These are phyloP conservation scores for Apiospora hydei DNA, from an alignment of 2,329 filamentous ascomycete genomes.

Conservation along the genomic window DNA sequence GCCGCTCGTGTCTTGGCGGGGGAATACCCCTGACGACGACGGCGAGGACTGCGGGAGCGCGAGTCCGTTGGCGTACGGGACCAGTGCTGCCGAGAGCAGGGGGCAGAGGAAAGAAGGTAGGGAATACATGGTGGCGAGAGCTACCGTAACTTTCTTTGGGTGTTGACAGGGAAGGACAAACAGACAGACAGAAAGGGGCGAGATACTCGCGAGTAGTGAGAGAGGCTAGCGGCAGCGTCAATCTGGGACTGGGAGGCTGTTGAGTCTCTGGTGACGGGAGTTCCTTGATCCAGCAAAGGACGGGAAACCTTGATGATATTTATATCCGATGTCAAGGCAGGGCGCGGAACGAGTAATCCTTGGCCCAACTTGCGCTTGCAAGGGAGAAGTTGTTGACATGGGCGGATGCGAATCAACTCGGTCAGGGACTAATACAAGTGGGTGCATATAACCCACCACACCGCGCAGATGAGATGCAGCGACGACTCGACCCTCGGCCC, in stretches of 20 bases:
- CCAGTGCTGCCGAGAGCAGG: neutral
- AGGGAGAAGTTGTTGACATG: neutral
- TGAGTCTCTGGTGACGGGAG: neutral
- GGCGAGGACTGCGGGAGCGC: neutral
- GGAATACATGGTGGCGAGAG: neutral
- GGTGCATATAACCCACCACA: neutral
- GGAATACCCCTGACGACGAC: neutral
- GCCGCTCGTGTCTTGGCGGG: neutral
- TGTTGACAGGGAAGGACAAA: neutral
- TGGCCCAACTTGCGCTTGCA: neutral
- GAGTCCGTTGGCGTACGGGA: neutral
- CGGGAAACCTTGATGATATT: neutral
- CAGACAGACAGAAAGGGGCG: neutral
- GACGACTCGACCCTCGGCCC: neutral
- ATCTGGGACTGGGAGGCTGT: neutral
- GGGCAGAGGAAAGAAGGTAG: neutral
- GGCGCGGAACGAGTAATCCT: neutral
- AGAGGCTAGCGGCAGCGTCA: too few species aligned
- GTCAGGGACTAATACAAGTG: neutral
- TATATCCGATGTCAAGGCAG: slow-evolving; percentile 6
- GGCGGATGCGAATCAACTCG: neutral
- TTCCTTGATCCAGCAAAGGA: neutral
- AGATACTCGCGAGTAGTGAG: neutral
- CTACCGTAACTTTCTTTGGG: neutral
- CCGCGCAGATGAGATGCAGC: neutral